phyloP scores from a whole-genome alignment of 106 monocot genomes.

The Dioscorea zingiberensis region DNA sequence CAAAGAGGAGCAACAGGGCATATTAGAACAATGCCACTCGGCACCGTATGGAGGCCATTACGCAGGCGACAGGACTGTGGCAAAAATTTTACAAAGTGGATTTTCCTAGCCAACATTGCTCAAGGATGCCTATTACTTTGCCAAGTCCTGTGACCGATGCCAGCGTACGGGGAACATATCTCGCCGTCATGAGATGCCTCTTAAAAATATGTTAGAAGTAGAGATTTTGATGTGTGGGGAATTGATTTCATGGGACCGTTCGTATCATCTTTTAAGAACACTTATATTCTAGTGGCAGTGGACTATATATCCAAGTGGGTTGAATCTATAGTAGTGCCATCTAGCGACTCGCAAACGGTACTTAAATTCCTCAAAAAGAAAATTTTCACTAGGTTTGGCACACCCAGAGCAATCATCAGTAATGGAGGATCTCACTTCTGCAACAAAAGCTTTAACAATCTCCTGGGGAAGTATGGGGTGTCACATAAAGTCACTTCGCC shows the following conservation, averaged over 20 bases:
- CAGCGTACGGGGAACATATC: too few relatives aligned
- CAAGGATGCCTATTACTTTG: not conserved
- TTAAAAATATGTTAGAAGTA: too few relatives aligned
- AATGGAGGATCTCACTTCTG: not conserved
- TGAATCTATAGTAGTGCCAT: not conserved
- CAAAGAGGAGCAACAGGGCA: not conserved
- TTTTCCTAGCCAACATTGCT: not conserved
- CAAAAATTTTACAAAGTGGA: not conserved
- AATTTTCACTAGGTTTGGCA: slow-evolving; percentile 1
- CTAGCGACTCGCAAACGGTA: not conserved
- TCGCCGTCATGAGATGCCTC: too few relatives aligned
- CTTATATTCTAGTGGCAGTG: not conserved
- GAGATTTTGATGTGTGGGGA: too few relatives aligned
- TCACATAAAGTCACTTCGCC: not conserved
- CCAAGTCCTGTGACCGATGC: not conserved
- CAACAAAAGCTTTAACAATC: not conserved
- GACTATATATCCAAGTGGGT: slow-evolving; percentile 6
- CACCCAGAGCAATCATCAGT: not conserved
- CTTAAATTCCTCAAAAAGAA: not conserved
- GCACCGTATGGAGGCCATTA: not conserved
- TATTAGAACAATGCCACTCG: not conserved
- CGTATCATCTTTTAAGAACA: too few relatives aligned
- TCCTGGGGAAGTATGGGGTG: not conserved
- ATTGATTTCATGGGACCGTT: too few relatives aligned
- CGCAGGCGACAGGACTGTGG: not conserved